Conservation (phyloP, 805 yeast species). For the Diddensiella santjacobensis region DNA sequence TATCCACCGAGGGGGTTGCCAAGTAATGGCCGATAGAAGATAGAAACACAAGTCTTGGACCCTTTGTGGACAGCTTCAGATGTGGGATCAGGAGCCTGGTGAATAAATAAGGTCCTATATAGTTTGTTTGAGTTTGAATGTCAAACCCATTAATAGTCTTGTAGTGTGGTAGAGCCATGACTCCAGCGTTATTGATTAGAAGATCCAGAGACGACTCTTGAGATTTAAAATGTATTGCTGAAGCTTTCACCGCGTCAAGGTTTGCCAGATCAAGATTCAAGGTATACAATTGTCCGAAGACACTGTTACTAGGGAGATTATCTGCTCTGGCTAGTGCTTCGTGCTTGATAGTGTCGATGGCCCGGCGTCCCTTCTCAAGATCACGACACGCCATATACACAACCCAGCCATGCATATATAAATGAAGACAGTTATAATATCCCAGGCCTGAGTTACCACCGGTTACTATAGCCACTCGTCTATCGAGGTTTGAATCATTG, state of each 20-base stretch:
- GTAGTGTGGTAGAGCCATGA: slow-evolving; percentile 68
- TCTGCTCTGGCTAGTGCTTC: slow-evolving; percentile 46
- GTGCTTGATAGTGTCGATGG: slow-evolving; percentile 50
- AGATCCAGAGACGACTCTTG: slow-evolving; percentile 39
- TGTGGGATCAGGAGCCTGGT: slow-evolving; percentile 57
- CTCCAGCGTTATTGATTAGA: slow-evolving; percentile 74
- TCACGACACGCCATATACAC: slow-evolving; percentile 75
- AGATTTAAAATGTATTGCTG: slow-evolving; percentile 11
- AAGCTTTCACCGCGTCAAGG: slow-evolving; percentile 13
- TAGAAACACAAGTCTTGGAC: slow-evolving; percentile 57
- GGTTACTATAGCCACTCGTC: slow-evolving; percentile 67
- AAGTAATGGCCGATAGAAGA: slow-evolving; percentile 65
- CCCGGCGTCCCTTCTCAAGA: slow-evolving; percentile 49
- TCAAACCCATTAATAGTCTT: slow-evolving; percentile 68
- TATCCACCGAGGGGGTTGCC: slow-evolving; percentile 44
- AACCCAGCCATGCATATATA: slow-evolving; percentile 72
- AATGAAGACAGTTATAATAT: slow-evolving; percentile 67
- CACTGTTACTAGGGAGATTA: slow-evolving; percentile 1
- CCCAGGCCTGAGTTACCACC: slow-evolving; percentile 86
- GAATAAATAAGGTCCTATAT: slow-evolving; percentile 66
- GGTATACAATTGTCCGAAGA: slow-evolving; percentile 16
- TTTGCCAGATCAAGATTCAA: slow-evolving; percentile 17
- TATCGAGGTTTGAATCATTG: slow-evolving; percentile 48
- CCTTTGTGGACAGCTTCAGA: slow-evolving; percentile 31
- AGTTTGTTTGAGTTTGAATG: slow-evolving; percentile 75